A percentile compares a stretch with the other conserved stretches of the same genome.
phyloP scores from a whole-genome alignment of 2,329 filamentous ascomycete species.

The Beauveria sp. region DNA sequence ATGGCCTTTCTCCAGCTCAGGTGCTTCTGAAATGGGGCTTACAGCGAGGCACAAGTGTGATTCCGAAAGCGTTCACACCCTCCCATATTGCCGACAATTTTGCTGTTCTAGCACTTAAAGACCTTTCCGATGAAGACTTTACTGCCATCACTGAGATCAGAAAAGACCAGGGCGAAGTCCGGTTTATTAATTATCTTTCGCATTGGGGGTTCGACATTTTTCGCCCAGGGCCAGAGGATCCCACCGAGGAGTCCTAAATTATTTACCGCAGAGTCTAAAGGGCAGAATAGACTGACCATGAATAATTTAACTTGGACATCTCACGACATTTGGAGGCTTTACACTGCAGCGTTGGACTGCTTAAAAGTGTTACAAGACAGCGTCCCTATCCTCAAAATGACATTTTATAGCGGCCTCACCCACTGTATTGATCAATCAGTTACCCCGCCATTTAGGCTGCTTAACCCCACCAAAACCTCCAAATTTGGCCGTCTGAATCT shows the following conservation, averaged over 20 bases:
- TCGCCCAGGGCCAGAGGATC: neutral
- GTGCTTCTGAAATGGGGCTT: constrained; percentile 9
- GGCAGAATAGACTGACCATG: no score
- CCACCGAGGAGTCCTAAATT: neutral
- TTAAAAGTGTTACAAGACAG: no score
- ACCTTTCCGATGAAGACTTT: neutral
- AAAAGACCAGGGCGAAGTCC: neutral
- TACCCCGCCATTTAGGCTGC: no score
- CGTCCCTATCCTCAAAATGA: no score
- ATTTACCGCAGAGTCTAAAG: no score
- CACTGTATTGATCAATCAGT: no score
- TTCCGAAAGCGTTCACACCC: constrained; percentile 2
- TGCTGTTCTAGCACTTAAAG: neutral
- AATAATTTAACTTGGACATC: no score
- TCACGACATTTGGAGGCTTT: no score
- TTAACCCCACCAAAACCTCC: no score
- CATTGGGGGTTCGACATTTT: constrained; percentile 10
- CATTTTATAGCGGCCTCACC: no score
- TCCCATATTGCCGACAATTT: constrained; percentile 4
- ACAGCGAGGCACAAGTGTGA: constrained; percentile 9
- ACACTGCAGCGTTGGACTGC: no score
- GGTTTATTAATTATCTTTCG: neutral
- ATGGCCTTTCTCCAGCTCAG: neutral
- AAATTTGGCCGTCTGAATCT: no score
- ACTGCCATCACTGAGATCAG: neutral